Base-by-base conservation (phyloP, 1,284 basidiomycete genomes). In the Gymnopus androsaceus region DNA sequence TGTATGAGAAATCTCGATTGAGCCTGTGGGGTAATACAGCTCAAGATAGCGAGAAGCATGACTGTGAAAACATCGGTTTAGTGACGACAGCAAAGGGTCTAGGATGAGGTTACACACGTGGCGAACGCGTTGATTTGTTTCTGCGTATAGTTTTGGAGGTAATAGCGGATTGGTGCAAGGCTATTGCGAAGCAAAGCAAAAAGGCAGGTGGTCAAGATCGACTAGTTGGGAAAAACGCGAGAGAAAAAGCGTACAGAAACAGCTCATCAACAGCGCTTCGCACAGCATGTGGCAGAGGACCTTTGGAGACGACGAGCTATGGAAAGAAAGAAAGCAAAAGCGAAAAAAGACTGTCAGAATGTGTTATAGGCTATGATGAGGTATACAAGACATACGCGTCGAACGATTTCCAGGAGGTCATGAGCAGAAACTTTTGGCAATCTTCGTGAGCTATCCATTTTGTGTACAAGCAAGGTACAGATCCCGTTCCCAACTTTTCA, bases 11-110 rank as follows among this genome's bases (percentile, higher is more conserved):
- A 94, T 92, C 70, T 94, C 91, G 62, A 94, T 91, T 55, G 81
- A 86, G 50, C 89, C 88, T n/a, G 81, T 79, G 33, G 91, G 88
- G 61, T 88, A 77, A 69, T 92, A 92, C 37, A 94, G 80, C 68
- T 92, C 88, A 65, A 92, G 85, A 72, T 94, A 94, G 41, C 91
- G 89, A 47, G 87, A 90, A 45, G 88, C 88, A 70, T 94, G 92
- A 53, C 88, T 91, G n/a, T n/a, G 67, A 57, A 61, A 63, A 64
- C 63, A 64, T 64, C 25, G 60, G 61, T 61, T 66, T 61, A 55
- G 66, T 62, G 61, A 66, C 64, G 67, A 57, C 64, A 54, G 64
- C 56, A 59, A 48, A 59, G 54, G 61, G n/a, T n/a, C n/a, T 57
- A 59, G 53, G 54, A 50, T 46, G 57, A 59, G 51, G 61, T 63